phyloP scores from a whole-genome alignment of 192 early-diverging fungal genomes.

The Coemansia sp. region DNA sequence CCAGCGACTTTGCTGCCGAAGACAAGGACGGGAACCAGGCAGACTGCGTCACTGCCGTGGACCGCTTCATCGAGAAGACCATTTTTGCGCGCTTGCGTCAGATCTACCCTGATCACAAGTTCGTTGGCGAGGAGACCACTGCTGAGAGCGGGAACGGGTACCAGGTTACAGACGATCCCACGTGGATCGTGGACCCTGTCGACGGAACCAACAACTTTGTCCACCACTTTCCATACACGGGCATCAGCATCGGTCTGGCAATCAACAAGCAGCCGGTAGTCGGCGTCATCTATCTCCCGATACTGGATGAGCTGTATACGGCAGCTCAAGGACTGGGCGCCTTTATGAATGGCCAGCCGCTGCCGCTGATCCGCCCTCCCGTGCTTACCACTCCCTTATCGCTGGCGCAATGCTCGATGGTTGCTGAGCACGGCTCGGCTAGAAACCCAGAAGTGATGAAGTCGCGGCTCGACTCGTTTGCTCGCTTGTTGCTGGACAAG shows the following conservation, averaged over 20 bases:
- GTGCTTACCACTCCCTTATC: constrained; percentile 58
- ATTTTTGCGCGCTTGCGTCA: constrained; percentile 61
- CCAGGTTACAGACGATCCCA: constrained; percentile 66
- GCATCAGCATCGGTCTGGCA: constrained; percentile 82
- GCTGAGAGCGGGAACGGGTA: constrained; percentile 56
- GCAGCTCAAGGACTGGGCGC: constrained; percentile 35
- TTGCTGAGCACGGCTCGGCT: constrained; percentile 83
- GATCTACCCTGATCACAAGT: constrained; percentile 67
- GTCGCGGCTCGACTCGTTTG: constrained; percentile 67
- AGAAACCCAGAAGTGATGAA: constrained; percentile 58
- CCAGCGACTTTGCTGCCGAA: constrained; percentile 27
- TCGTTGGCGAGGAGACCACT: constrained; percentile 88
- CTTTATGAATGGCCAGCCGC: constrained; percentile 36
- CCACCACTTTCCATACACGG: constrained; percentile 74
- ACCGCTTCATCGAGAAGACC: constrained; percentile 73
- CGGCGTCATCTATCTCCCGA: constrained; percentile 89
- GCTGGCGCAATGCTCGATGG: constrained; percentile 69
- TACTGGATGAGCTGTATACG: constrained; percentile 77
- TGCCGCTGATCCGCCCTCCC: constrained; percentile 62
- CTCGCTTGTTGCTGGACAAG: constrained; percentile 58
- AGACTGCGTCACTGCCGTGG: constrained; percentile 75
- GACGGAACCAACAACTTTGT: constrained; percentile 80
- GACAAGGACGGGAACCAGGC: constrained; percentile 38
- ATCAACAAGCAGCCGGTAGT: constrained; percentile 71
- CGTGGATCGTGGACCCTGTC: constrained; percentile 89